Conservation (phyloP, 2,329 filamentous ascomycete species). For the Thielaviopsis ethacetica region DNA sequence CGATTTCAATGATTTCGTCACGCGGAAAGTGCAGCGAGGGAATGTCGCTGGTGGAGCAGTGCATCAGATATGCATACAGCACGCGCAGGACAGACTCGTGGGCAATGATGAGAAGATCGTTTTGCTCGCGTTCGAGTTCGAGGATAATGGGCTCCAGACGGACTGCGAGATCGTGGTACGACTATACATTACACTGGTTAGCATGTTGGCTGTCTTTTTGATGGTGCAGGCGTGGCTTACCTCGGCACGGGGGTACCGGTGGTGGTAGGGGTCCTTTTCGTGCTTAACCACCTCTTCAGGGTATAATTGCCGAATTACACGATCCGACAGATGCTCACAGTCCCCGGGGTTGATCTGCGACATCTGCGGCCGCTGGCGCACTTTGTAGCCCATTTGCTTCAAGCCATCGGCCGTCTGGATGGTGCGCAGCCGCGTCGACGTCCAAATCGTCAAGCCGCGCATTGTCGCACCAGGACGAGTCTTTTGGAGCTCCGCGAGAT, state of each 20-base stretch:
- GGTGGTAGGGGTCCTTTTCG: constrained; percentile 87
- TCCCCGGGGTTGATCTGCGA: constrained; percentile 94
- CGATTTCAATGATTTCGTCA: constrained; percentile 97
- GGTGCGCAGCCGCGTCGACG: constrained; percentile 76
- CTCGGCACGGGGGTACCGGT: constrained; percentile 88
- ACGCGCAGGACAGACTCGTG: constrained; percentile 96
- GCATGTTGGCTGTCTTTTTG: not conserved
- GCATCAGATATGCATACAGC: constrained; percentile 95
- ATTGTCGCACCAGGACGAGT: constrained; percentile 50
- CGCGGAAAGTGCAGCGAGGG: constrained; percentile 85
- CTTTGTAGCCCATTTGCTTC: constrained; percentile 63
- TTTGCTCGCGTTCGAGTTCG: constrained; percentile 90
- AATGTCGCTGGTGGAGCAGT: constrained; percentile 89
- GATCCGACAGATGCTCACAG: constrained; percentile 83
- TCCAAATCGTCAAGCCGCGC: constrained; percentile 82
- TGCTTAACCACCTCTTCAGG: constrained; percentile 88
- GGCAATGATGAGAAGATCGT: constrained; percentile 93
- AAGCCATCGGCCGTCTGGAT: constrained; percentile 78
- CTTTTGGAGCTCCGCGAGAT: constrained; percentile 52
- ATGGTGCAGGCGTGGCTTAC: constrained; percentile 28
- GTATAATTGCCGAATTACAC: constrained; percentile 62
- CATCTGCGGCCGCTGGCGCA: constrained; percentile 88
- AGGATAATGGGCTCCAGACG: constrained; percentile 94
- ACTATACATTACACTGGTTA: constrained; percentile 33
- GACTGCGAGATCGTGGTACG: constrained; percentile 96